Evolutionary conservation across 306 rosid species (phyloP), one percentile per base, ranked within the genome.

Genomic region (Ammopiptanthus mongolicus): DNA sequence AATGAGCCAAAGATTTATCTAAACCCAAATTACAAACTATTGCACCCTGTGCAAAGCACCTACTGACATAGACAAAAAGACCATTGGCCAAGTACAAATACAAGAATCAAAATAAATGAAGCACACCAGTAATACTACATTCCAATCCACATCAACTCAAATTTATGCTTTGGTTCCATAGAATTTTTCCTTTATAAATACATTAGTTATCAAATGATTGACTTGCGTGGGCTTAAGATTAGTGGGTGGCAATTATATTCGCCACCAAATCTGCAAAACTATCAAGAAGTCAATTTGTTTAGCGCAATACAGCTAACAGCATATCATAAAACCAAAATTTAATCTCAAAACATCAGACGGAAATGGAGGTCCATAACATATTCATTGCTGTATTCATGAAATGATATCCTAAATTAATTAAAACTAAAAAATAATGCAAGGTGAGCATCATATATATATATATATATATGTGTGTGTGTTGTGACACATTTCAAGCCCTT

Each of bases 241-340:
- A 73, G 13, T 59, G 47, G 69, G 34, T 31, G 31, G 60, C 78
- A 73, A 25, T 7, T 28, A 28, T 25, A 28, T 11, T 21, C 31
- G 21, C 57, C 56, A 37, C 3, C 13, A 62, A 25, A 60, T 70
- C 37, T 60, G 56, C 28, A 69, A 78, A 31, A 33, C 5, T 4
- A 34, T 52, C 21, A 25, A 33, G 3, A 15, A 52, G 74, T 71
- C 83, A 71, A 71, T 61, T 62, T 31, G 53, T 17, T 46, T 22
- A 73, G 61, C 62, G 55, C 31, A 73, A 65, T 79, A 67, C 83
- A 79, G 83, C 75, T 65, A 79, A 64, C 29, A 22, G 1, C 69
- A 53, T 53, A 31, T 15, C 17, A 65, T 15, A 23, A 17, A 71
- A 71, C 57, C 5, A 63, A 25, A 70, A 17, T 18, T 29, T 28